Evolutionary conservation across 768 basidiomycete species (phyloP).

Genomic region (Suillus lakei): DNA sequence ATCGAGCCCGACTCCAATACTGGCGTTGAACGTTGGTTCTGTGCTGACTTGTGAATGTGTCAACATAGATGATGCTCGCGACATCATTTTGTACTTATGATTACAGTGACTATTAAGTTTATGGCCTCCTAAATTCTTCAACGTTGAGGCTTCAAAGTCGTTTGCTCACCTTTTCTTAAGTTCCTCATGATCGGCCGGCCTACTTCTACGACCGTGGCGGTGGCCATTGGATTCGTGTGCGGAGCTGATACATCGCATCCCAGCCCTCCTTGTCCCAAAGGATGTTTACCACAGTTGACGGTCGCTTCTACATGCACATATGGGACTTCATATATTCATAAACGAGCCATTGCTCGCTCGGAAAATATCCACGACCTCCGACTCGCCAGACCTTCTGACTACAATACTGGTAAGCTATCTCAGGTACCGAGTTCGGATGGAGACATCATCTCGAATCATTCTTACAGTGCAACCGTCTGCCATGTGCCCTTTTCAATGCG

Average conservation of each 20-base stretch:
- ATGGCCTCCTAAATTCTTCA: no score
- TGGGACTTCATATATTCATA: neutral
- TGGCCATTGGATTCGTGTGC: neutral
- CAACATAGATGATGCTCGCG: no score
- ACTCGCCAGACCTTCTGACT: neutral
- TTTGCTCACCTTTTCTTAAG: neutral
- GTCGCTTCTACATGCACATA: neutral
- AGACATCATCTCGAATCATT: neutral
- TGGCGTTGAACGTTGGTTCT: no score
- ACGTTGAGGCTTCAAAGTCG: neutral
- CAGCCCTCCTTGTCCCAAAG: neutral
- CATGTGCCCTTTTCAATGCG: neutral
- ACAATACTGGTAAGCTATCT: neutral
- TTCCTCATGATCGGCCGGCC: neutral
- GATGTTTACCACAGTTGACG: neutral
- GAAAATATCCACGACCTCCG: neutral
- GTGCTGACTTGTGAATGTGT: no score
- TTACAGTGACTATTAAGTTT: no score
- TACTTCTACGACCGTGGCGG: neutral
- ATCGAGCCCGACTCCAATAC: no score
- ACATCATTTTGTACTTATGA: no score
- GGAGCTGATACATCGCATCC: neutral
- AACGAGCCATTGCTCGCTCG: neutral
- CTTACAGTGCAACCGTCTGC: neutral
- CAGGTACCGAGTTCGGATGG: neutral